Evolutionary conservation across 2,329 filamentous ascomycete genomes (phyloP).

Genomic region (Aspergillus sclerotialis): DNA sequence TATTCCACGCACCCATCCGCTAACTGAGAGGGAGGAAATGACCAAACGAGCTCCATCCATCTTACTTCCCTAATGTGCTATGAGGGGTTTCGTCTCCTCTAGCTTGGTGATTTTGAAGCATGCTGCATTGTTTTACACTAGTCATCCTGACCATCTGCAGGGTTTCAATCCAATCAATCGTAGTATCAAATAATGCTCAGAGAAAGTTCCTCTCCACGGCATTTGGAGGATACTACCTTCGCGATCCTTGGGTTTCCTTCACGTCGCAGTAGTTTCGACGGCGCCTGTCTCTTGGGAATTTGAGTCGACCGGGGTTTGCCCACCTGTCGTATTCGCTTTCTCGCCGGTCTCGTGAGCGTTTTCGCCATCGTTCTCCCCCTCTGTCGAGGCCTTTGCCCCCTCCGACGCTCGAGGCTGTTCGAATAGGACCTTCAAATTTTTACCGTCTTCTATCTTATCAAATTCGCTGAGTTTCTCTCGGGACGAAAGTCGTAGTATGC

Average conservation of each 20-base stretch:
- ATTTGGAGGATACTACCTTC: not conserved
- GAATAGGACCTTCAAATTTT: constrained; percentile 54
- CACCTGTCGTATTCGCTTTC: not conserved
- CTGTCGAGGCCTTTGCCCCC: constrained; percentile 10
- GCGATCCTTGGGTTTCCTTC: constrained; percentile 6
- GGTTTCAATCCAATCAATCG: too few relatives aligned
- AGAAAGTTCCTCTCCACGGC: too few relatives aligned
- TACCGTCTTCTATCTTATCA: constrained; percentile 80
- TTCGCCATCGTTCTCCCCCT: constrained; percentile 6
- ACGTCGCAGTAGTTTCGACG: constrained; percentile 8
- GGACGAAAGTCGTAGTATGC: constrained; percentile 73
- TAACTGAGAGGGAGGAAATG: too few relatives aligned
- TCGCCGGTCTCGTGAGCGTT: constrained; percentile 6
- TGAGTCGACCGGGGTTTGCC: constrained; percentile 4
- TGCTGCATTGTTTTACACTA: too few relatives aligned
- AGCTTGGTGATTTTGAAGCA: too few relatives aligned
- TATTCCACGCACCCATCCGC: too few relatives aligned
- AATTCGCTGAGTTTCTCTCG: constrained; percentile 68
- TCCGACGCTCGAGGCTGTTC: constrained; percentile 19
- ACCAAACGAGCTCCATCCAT: too few relatives aligned
- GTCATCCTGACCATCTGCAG: too few relatives aligned
- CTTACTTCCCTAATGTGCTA: too few relatives aligned
- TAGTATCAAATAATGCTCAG: too few relatives aligned
- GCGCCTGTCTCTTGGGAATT: constrained; percentile 3
- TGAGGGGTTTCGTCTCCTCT: too few relatives aligned